Evolutionary conservation across 352 stramenopile genomes (phyloP).

Genomic region (Phytophthora ohioensis): DNA sequence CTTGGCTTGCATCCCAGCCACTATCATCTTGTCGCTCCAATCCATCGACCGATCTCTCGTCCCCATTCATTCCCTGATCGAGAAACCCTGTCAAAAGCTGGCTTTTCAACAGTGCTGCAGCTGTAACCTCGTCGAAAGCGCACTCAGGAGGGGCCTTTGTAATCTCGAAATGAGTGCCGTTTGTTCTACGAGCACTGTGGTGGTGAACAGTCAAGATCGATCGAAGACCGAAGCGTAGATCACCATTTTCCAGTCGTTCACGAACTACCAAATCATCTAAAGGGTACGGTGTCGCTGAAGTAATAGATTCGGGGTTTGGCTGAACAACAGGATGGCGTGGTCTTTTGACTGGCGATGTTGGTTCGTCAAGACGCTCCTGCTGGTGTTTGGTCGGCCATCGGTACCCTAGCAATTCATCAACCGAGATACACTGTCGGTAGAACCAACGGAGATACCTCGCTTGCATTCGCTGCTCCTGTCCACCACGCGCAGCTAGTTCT

Average conservation of each 20-base stretch:
- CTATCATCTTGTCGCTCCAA: neutral
- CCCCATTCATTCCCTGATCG: neutral
- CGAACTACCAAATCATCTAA: slow-evolving; percentile 69
- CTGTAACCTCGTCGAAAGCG: slow-evolving; percentile 22
- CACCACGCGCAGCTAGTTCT: slow-evolving; percentile 30
- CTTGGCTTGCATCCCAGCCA: slow-evolving; percentile 1
- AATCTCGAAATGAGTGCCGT: slow-evolving; percentile 32
- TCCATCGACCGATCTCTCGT: neutral
- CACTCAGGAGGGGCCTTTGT: slow-evolving; percentile 29
- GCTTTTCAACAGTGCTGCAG: slow-evolving; percentile 18
- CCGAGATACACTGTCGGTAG: slow-evolving; percentile 57
- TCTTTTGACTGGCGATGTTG: slow-evolving; percentile 13
- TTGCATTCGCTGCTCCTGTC: slow-evolving; percentile 53
- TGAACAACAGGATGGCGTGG: slow-evolving; percentile 5
- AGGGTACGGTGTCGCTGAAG: slow-evolving; percentile 38
- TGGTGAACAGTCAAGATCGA: slow-evolving; percentile 68
- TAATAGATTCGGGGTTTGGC: neutral
- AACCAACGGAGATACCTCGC: slow-evolving; percentile 71
- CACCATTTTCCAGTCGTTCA: slow-evolving; percentile 48
- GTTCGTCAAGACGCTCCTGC: slow-evolving; percentile 22
- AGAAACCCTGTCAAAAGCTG: neutral
- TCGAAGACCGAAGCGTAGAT: slow-evolving; percentile 52
- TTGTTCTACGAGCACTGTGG: slow-evolving; percentile 32
- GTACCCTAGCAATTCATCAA: slow-evolving; percentile 67
- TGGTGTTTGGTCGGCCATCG: slow-evolving; percentile 55